phyloP scores from a whole-genome alignment of 805 yeast genomes.

The Saccharomyces eubayanus region DNA sequence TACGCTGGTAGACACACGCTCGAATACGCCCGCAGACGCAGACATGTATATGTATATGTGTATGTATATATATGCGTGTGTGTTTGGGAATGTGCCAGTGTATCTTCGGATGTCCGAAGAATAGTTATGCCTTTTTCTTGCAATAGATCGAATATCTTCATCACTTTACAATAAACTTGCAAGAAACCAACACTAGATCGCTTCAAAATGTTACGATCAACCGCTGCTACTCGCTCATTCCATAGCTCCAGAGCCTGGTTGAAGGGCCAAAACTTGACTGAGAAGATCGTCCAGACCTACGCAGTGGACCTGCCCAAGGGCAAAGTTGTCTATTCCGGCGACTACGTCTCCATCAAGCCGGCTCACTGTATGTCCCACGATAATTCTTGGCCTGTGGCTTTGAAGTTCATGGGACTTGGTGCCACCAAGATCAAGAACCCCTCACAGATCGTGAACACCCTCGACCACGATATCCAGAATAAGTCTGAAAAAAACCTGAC shows the following conservation, averaged over 20 bases:
- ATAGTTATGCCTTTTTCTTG: neutral
- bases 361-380: slow-evolving; percentile 99
- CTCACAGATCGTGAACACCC: slow-evolving; percentile 88
- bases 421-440: slow-evolving; percentile 76
- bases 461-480: slow-evolving; percentile 98
- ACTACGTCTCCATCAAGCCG: slow-evolving; percentile 89
- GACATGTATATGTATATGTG: neutral
- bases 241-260: slow-evolving; percentile 13
- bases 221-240: slow-evolving; percentile 12
- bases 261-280: slow-evolving; percentile 73
- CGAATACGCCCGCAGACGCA: neutral
- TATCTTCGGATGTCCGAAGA: neutral
- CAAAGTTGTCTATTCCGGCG: slow-evolving; percentile 78
- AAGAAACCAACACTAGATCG: neutral
- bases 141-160: neutral
- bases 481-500: slow-evolving; percentile 78
- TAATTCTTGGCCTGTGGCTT: slow-evolving; percentile 98
- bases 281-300: slow-evolving; percentile 87
- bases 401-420: slow-evolving; percentile 91
- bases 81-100: neutral
- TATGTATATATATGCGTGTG: neutral
- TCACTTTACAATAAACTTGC: neutral
- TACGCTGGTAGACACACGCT: neutral
- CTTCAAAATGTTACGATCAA: slow-evolving; percentile 18
- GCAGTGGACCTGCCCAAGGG: slow-evolving; percentile 78